Base-by-base conservation (phyloP, 176 grass and related monocot genomes). In the Elymus sibiricus region DNA sequence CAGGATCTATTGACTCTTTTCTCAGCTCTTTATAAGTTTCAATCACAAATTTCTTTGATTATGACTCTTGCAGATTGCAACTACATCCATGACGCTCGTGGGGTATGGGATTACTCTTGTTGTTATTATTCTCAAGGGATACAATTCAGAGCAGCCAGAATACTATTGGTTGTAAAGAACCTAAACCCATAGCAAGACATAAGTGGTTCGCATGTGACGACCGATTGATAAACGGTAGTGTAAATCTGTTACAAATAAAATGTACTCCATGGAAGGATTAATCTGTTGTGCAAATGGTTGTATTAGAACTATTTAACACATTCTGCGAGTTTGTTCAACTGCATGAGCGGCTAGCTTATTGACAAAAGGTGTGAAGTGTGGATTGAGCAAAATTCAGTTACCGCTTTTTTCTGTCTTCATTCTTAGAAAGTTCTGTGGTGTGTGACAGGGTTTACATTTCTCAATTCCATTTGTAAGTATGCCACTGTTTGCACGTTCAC, bases 51-150 rank as follows among this genome's bases (percentile, higher is more conserved):
- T 58, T 58, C 24, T 74, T 17, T 15, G 24, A 47, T 62, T 40
- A 63, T 80, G 21, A 64, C 35, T 64, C 25, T 85, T 88, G 86
- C 90, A 91, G 86, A 66, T 81, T 91, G 59, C 82, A 88, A 70
- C 34, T 91, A 31, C 86, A 88, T 56, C 86, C 82, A n/a, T 91
- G 90, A 91, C 40, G 31, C n/a, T 68, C 29, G 63, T 43, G 61
- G 5, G 29, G 31, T 62, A 76, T 4, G 14, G 12, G 17, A 71
- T 65, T 75, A 72, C 61, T 67, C 65, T 5, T 43, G 70, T 67
- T 76, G 16, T 79, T 60, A 70, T 12, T 49, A 59, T 69, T 37
- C 26, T 70, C 12, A 51, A 40, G 55, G 60, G 44, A 59, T 76
- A 17, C 22, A 75, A 64, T 69, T 75, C 24, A 77, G 64, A 87